Evolutionary conservation across 1,139 yeast species (phyloP).

Genomic region (Insectozyma bohioensis): DNA sequence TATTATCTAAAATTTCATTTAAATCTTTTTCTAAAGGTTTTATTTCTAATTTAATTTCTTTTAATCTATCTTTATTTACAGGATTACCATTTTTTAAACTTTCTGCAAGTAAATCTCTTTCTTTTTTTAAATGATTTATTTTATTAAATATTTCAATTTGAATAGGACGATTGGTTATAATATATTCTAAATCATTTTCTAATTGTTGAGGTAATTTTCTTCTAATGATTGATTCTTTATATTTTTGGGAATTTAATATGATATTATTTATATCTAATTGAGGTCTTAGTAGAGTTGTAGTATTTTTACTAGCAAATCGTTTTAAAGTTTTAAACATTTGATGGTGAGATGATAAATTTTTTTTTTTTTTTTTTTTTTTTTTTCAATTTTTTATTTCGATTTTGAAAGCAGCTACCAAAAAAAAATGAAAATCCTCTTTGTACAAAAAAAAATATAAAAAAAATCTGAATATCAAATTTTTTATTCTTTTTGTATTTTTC

Average conservation of each 20-base stretch:
- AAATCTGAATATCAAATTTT: too few relatives aligned
- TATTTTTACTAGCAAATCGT: conserved; percentile 11
- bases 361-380: conserved; percentile 1
- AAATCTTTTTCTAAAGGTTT: conserved; percentile 33
- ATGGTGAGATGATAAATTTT: conserved; percentile 1
- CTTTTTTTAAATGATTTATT: conserved; percentile 28
- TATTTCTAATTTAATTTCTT: conserved; percentile 34
- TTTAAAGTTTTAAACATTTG: too few relatives aligned
- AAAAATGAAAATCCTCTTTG: too few relatives aligned
- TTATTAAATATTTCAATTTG: conserved; percentile 23
- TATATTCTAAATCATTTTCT: conserved; percentile 31
- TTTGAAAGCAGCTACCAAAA: too few relatives aligned
- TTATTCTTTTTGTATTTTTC: too few relatives aligned
- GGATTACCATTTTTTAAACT: conserved; percentile 11
- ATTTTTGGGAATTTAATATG: conserved; percentile 33
- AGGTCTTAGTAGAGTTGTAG: conserved; percentile 17
- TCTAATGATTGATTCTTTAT: conserved; percentile 45
- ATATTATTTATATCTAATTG: conserved; percentile 47
- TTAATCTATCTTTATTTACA: conserved; percentile 22
- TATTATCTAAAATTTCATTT: conserved; percentile 23
- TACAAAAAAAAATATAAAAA: too few relatives aligned
- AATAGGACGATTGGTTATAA: conserved; percentile 25
- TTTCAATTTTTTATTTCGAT: too few relatives aligned
- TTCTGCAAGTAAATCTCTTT: conserved; percentile 30
- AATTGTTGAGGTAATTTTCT: conserved; percentile 37